These are phyloP conservation scores for Salvia hispanica DNA, from an alignment of 257 asterid species.

Conservation along the genomic window DNA sequence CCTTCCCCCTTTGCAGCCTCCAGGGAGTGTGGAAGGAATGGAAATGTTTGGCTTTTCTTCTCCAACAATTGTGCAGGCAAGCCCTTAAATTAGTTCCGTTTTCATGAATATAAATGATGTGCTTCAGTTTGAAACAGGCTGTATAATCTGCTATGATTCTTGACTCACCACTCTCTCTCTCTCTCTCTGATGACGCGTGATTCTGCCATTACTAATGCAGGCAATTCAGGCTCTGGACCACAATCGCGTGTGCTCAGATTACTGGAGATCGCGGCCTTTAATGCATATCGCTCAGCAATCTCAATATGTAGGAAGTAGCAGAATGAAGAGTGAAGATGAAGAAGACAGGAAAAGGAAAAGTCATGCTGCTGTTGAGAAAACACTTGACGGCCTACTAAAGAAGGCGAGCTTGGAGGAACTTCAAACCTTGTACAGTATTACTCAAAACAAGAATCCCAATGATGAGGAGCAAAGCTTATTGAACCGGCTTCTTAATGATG, in stretches of 20 bases:
- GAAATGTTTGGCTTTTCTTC: constrained; percentile 97
- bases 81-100: constrained; percentile 17
- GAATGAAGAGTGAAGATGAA: constrained; percentile 48
- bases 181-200: constrained; percentile 24
- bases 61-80: constrained; percentile 86
- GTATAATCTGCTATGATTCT: constrained; percentile 7
- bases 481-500: constrained; percentile 60
- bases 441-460: constrained; percentile 42
- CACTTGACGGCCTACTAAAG: constrained; percentile 57
- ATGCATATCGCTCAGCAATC: constrained; percentile 67
- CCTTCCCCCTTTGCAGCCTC: constrained; percentile 97
- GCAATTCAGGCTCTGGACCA: constrained; percentile 85
- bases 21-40: constrained; percentile 94
- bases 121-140: neutral
- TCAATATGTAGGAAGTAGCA: constrained; percentile 31
- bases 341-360: constrained; percentile 32
- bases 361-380: constrained; percentile 41
- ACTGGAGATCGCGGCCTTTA: constrained; percentile 88
- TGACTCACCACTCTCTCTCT: neutral
- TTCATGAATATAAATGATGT: neutral
- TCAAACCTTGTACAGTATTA: constrained; percentile 55
- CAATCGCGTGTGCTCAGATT: constrained; percentile 55
- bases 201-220: constrained; percentile 38
- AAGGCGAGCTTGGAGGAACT: constrained; percentile 78
- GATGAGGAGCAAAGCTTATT: constrained; percentile 50